phyloP scores from a whole-genome alignment of 108 stramenopile genomes.

The Nitzschia palea region DNA sequence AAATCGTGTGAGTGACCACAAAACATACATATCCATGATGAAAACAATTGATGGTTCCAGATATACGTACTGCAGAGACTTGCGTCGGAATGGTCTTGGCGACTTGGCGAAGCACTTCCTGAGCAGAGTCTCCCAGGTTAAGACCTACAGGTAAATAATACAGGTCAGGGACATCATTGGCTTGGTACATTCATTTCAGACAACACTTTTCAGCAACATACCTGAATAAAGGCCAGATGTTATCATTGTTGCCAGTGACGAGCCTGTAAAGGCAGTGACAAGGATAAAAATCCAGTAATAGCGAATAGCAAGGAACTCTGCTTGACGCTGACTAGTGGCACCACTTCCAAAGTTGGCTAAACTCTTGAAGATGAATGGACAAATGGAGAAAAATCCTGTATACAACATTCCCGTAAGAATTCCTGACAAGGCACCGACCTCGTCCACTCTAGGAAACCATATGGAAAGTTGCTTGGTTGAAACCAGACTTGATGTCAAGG shows the following conservation, averaged over 20 bases:
- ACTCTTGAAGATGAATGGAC: slow-evolving; percentile 82
- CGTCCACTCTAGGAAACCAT: slow-evolving; percentile 5
- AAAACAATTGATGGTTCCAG: neutral
- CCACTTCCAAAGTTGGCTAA: slow-evolving; percentile 80
- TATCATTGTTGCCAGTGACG: slow-evolving; percentile 56
- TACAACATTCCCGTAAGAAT: slow-evolving; percentile 62
- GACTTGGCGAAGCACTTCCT: neutral
- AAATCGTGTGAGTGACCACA: too few species aligned
- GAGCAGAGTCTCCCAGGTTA: slow-evolving; percentile 1
- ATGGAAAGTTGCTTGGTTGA: neutral
- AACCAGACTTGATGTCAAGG: slow-evolving; percentile 13
- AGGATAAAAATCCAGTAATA: slow-evolving; percentile 56
- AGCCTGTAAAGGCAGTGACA: slow-evolving; percentile 73
- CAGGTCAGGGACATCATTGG: too few species aligned
- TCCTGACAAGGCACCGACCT: slow-evolving; percentile 31
- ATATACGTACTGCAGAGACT: slow-evolving; percentile 11
- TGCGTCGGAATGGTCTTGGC: slow-evolving; percentile 21
- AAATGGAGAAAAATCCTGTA: slow-evolving; percentile 67
- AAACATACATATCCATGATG: too few species aligned
- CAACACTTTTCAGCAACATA: too few species aligned
- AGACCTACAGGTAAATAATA: neutral
- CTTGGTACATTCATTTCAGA: too few species aligned
- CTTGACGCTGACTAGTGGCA: slow-evolving; percentile 61
- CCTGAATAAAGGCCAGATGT: slow-evolving; percentile 28
- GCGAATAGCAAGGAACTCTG: slow-evolving; percentile 60